Percentiles rank a stretch among this genome's conserved stretches.
Conservation (phyloP, 768 basidiomycete species). For the Suillus paluster region DNA sequence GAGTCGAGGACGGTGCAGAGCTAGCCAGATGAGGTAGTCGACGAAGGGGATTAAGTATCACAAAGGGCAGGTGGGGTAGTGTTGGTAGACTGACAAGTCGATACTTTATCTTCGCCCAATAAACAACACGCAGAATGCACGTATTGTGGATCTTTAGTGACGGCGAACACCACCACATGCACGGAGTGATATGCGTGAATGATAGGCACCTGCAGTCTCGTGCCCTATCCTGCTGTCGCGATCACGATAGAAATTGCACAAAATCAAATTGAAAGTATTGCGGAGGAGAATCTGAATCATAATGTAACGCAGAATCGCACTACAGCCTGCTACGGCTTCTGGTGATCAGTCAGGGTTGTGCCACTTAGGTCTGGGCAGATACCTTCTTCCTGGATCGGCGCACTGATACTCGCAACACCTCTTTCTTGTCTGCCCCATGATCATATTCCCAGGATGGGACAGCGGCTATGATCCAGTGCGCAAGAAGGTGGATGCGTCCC, state of each 20-base stretch:
- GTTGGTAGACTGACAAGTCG: background rate
- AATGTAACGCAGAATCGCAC: background rate
- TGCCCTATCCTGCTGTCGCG: background rate
- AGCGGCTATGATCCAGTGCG: too few species aligned
- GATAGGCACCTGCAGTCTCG: background rate
- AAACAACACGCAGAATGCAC: background rate
- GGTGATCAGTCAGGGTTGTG: background rate
- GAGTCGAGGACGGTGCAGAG: background rate
- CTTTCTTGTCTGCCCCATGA: too few species aligned
- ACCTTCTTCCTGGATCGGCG: background rate
- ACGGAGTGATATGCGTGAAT: background rate
- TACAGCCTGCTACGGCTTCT: background rate
- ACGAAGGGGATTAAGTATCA: slow-evolving; percentile 4
- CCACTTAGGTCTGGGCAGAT: background rate
- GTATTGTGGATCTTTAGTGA: too few species aligned
- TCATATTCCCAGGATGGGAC: too few species aligned
- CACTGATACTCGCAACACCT: background rate
- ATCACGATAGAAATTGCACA: too few species aligned
- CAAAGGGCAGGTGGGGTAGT: slow-evolving; percentile 6
- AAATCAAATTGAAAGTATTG: background rate
- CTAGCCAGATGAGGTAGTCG: background rate
- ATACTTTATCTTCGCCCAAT: background rate
- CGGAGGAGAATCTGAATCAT: background rate
- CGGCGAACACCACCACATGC: background rate
- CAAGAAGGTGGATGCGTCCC: background rate